phyloP scores from a whole-genome alignment of 192 early-diverging fungal genomes.

The Cladochytrium replicatum region DNA sequence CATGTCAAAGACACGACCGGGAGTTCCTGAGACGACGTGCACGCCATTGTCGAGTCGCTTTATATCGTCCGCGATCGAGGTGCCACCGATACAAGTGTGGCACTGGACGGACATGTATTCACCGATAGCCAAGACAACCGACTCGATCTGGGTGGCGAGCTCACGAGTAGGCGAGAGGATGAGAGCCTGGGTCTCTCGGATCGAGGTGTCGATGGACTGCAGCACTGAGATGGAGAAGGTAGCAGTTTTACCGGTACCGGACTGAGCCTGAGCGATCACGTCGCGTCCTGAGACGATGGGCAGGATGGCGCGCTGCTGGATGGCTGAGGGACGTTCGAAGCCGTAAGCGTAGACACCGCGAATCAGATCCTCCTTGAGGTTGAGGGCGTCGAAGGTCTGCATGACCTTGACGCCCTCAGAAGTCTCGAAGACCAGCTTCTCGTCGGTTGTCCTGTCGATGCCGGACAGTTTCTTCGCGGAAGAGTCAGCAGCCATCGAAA shows the following conservation, averaged over 20 bases:
- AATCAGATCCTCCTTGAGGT: conserved; percentile 93
- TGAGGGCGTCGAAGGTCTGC: conserved; percentile 86
- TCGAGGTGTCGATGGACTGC: conserved; percentile 78
- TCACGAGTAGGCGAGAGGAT: conserved; percentile 93
- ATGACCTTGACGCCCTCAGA: conserved; percentile 77
- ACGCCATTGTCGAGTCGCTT: conserved; percentile 82
- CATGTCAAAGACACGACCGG: conserved; percentile 96
- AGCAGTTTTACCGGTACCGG: conserved; percentile 97
- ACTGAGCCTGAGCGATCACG: conserved; percentile 96
- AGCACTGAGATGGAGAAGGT: conserved; percentile 92
- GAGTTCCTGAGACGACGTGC: conserved; percentile 92
- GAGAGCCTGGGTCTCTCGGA: conserved; percentile 85
- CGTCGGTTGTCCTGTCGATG: too few species aligned
- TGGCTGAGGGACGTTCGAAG: conserved; percentile 96
- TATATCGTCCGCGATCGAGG: conserved; percentile 85
- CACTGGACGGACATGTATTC: conserved; percentile 97
- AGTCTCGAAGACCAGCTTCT: too few species aligned
- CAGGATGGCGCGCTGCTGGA: conserved; percentile 94
- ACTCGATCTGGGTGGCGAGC: conserved; percentile 91
- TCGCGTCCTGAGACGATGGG: conserved; percentile 82
- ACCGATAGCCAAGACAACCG: conserved; percentile 81
- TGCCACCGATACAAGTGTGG: conserved; percentile 92
- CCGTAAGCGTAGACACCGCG: conserved; percentile 97
- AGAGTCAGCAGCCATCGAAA: too few species aligned
- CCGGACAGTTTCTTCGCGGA: too few species aligned